Evolutionary conservation across 164 flowering plant species (phyloP).

Genomic region (Nymphaea colorata): DNA sequence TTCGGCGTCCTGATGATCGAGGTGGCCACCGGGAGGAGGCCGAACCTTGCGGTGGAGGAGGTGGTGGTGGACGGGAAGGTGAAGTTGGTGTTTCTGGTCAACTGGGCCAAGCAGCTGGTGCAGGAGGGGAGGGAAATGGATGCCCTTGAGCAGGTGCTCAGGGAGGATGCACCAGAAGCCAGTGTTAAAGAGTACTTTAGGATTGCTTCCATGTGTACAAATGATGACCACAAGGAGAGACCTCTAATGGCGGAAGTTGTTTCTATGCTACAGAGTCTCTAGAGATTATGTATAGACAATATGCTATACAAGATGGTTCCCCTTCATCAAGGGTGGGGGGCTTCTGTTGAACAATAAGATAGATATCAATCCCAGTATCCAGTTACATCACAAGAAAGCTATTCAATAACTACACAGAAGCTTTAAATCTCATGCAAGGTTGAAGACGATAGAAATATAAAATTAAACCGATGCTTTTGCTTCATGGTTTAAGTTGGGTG

Average conservation of each 20-base stretch:
- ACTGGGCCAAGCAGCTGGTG: conserved; percentile 47
- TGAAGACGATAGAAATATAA: too few species aligned
- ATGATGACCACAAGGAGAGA: conserved; percentile 27
- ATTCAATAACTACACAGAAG: too few species aligned
- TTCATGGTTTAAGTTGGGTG: too few species aligned
- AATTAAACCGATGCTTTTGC: too few species aligned
- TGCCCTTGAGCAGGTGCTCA: conserved; percentile 30
- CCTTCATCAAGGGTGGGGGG: too few species aligned
- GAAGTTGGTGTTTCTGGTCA: conserved; percentile 28
- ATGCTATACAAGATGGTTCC: too few species aligned
- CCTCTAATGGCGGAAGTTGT: conserved; percentile 53
- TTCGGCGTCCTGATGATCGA: conserved; percentile 75
- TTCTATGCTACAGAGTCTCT: conserved; percentile 18
- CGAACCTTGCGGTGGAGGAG: conserved; percentile 36
- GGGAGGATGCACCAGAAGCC: neutral
- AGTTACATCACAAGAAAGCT: too few species aligned
- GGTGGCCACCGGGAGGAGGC: conserved; percentile 49
- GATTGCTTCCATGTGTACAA: conserved; percentile 47
- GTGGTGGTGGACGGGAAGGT: conserved; percentile 14
- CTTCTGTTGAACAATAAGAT: too few species aligned
- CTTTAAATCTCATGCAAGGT: too few species aligned
- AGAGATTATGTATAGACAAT: too few species aligned
- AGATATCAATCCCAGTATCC: too few species aligned
- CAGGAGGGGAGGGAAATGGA: conserved; percentile 22
- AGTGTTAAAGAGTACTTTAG: conserved; percentile 40